Evolutionary conservation across 768 basidiomycete species (phyloP), one percentile per base, ranked within the genome.

Genomic region (Lactarius psammicola): DNA sequence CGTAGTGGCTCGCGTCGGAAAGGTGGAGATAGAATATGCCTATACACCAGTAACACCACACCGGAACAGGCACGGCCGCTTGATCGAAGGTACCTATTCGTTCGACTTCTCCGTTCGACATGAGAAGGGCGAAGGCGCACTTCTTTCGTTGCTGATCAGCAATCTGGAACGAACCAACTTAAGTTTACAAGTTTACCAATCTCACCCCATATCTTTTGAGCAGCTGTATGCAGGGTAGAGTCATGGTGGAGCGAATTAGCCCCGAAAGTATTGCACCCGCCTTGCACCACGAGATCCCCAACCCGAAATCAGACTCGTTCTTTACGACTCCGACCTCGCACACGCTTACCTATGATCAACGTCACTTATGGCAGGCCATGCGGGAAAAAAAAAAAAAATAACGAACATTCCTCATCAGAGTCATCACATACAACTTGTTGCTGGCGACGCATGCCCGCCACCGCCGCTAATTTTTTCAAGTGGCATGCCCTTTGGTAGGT

Each of bases 371-470:
- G 49, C 49, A 51, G 26, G 49, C 6, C 49, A 26, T 51, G 46
- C 34, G 26, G 18, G 42, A 42, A 44, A 30, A 34, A 28, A 26
- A 26, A 18, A 23, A 42, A 63, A n/a, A 63, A 57, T 20, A 56
- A 18, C 4, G 44, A 57, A 31, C 23, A 30, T 31, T 31, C 53
- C 17, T 33, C 63, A 44, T n/a, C n/a, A n/a, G n/a, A n/a, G n/a
- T n/a, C n/a, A n/a, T 64, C 38, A 33, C 18, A 34, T n/a, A 33
- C 30, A 34, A 40, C 20, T 31, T 53, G 46, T 54, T 18, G 28
- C 57, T 64, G 38, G 57, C 57, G 54, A 64, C 63, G 34, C 28
- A 28, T 51, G 49, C 49, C 33, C 40, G 57, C 49, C 63, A 30
- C 38, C 63, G 49, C 63, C 63, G 17, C 63, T n/a, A 23, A 59